A percentile compares a stretch with the other conserved stretches of the same genome.
Conservation (phyloP, 352 stramenopile species). For the Globisporangium mamillatum region DNA sequence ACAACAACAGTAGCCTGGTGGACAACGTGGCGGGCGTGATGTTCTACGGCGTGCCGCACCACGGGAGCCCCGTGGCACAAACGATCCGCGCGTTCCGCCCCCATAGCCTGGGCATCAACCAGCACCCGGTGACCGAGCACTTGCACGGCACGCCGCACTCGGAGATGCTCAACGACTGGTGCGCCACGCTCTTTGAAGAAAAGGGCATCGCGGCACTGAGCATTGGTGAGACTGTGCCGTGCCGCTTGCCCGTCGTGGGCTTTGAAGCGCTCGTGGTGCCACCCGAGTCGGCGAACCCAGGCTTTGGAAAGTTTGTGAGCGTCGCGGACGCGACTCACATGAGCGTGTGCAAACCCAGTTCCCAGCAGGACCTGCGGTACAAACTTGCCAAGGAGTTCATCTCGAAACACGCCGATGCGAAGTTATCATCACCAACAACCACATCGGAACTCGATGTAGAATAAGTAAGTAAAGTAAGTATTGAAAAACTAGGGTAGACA, state of each 20-base stretch:
- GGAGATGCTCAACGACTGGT: slow-evolving; percentile 82
- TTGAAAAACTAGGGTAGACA: not conserved
- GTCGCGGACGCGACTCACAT: slow-evolving; percentile 65
- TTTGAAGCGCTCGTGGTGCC: slow-evolving; percentile 77
- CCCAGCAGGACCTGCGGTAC: slow-evolving; percentile 57
- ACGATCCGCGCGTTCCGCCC: slow-evolving; percentile 60
- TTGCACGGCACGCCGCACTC: slow-evolving; percentile 73
- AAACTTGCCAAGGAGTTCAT: slow-evolving; percentile 66
- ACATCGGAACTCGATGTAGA: slow-evolving; percentile 9
- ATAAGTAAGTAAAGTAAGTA: slow-evolving; percentile 4
- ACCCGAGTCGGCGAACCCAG: slow-evolving; percentile 59
- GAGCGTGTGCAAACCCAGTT: slow-evolving; percentile 74
- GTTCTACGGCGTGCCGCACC: slow-evolving; percentile 68
- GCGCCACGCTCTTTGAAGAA: slow-evolving; percentile 43
- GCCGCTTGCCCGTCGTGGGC: slow-evolving; percentile 59
- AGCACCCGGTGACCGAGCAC: slow-evolving; percentile 73
- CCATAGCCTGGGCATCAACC: slow-evolving; percentile 37
- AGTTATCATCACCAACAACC: not conserved
- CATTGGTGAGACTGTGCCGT: slow-evolving; percentile 63
- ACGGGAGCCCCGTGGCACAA: slow-evolving; percentile 73
- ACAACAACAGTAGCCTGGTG: slow-evolving; percentile 29
- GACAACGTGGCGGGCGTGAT: slow-evolving; percentile 69
- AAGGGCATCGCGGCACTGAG: slow-evolving; percentile 59
- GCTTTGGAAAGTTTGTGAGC: slow-evolving; percentile 66
- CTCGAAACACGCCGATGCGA: slow-evolving; percentile 15